These are phyloP conservation scores for Pezicula rhizophila DNA, from an alignment of 2,329 filamentous ascomycete species.

Conservation along the genomic window DNA sequence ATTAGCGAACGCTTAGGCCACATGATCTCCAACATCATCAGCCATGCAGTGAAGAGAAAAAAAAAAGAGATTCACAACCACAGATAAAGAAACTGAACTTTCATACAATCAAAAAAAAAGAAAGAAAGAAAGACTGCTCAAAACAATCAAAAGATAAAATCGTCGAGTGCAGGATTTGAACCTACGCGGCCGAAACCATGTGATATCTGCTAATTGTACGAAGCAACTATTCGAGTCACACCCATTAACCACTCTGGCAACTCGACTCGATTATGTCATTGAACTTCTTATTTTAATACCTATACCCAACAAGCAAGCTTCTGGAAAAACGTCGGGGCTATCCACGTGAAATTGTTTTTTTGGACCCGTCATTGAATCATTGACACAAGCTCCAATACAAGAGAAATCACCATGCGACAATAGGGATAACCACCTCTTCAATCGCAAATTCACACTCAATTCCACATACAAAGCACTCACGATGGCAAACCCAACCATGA, in stretches of 20 bases:
- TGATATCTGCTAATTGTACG: not conserved
- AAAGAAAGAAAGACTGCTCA: too few species aligned
- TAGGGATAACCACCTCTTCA: not conserved
- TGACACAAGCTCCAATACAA: not conserved
- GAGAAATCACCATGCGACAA: not conserved
- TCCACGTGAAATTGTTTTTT: not conserved
- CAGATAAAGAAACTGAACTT: too few species aligned
- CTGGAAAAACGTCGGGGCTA: not conserved
- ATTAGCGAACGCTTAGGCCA: too few species aligned
- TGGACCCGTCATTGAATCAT: not conserved
- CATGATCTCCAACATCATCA: too few species aligned
- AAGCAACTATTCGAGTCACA: not conserved
- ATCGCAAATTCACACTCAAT: not conserved
- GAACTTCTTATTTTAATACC: not conserved
- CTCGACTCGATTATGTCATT: not conserved
- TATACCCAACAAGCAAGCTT: not conserved
- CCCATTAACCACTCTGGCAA: slow-evolving; percentile 2
- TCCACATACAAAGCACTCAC: not conserved
- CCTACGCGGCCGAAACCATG: slow-evolving; percentile 1
- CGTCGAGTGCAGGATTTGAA: slow-evolving; percentile 3
- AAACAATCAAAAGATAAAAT: not conserved
- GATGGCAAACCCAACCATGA: slow-evolving; percentile 10
- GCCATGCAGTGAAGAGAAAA: too few species aligned
- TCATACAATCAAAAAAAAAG: too few species aligned
- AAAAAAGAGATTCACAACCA: too few species aligned